Evolutionary conservation across 108 stramenopile species (phyloP), one percentile per base, ranked within the genome.

Genomic region (Skeletonema marinoi): DNA sequence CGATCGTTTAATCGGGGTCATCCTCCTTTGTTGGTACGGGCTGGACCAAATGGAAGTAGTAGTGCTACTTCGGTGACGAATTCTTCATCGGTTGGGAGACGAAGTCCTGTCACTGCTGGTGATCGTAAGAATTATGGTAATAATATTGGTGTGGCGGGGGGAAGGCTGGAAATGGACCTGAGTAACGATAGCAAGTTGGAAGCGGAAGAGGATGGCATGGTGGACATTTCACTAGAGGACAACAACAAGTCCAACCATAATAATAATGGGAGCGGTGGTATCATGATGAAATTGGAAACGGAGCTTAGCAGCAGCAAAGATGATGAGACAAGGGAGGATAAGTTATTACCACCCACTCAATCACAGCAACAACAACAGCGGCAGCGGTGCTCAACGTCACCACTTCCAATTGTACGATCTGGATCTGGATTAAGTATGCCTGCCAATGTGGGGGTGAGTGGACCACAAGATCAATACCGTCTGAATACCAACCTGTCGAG

Each of bases 321-420:
- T 29, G 19, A 56, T 56, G 21, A 56, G 25, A 25, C 19, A 7
- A 56, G 54, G 54, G 16, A 56, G 54, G 54, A 56, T 56, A 56
- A 10, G 17, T 25, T 56, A 25, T 6, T 56, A 6, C 54, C 54
- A 9, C 25, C 25, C 16, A 29, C 9, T 25, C 25, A 25, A 25
- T 25, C 25, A 7, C 54, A 56, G 25, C 54, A 56, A 25, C 21
- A 21, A 29, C 54, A 56, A 25, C 54, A 56, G 8, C 21, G 19
- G 2, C 54, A 25, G 0, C 54, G n/a, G 9, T n/a, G 54, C 11
- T 46, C 44, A 3, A 21, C 25, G 6, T 56, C 21, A 56, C 54
- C 54, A 56, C 25, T 56, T 25, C 54, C 54, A 35, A 39, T 39
- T 38, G 35, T 39, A 64, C 63, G 63, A 35, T 39, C 63, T 38